Evolutionary conservation across 2,329 filamentous ascomycete genomes (phyloP), one percentile per base, ranked within the genome.

Genomic region (Diaporthe velutina): DNA sequence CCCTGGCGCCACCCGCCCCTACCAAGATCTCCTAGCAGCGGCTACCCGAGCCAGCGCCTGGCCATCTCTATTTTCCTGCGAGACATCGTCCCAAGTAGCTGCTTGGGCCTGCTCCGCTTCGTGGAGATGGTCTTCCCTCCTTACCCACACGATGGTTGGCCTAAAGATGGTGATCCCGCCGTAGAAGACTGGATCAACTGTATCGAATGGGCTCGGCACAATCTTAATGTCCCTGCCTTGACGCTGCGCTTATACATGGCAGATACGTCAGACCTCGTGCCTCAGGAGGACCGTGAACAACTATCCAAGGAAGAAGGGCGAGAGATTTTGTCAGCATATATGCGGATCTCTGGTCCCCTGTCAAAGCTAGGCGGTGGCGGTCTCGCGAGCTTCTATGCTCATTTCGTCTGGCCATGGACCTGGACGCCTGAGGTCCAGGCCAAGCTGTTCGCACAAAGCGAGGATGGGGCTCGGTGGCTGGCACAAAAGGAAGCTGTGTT

Each of bases 21-120:
- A 2, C 25, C n/a, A n/a, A n/a, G n/a, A n/a, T n/a, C 28, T 35
- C 3, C 60, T 12, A 9, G 19, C 13, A 40, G 60, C 15, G 30
- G 66, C 33, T 70, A 70, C 17, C 66, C 66, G 9, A 45, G 15
- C 6, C 8, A 38, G 7, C 66, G 48, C 4, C 38, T 70, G 6
- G 45, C 48, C 0, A 57, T 57, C 9, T 54, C 48, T 7, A 19
- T 54, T 2, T 70, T 70, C 30, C 30, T 70, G 3, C 19, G 9
- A 15, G 48, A 70, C 4, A 33, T 70, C 4, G 48, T 70, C 2
- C 66, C 66, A 2, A 42, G n/a, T 4, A n/a, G 17, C 19, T 38
- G 66, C 28, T 12, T 54, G 10, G 3, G 66, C 17, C 66, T 52
- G 38, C 66, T 70, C 13, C 66, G 66, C 10, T 70, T 70, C 17